Conservation (phyloP, 225 moss, liverwort and hornwort genomes). For the Climacium dendroides region DNA sequence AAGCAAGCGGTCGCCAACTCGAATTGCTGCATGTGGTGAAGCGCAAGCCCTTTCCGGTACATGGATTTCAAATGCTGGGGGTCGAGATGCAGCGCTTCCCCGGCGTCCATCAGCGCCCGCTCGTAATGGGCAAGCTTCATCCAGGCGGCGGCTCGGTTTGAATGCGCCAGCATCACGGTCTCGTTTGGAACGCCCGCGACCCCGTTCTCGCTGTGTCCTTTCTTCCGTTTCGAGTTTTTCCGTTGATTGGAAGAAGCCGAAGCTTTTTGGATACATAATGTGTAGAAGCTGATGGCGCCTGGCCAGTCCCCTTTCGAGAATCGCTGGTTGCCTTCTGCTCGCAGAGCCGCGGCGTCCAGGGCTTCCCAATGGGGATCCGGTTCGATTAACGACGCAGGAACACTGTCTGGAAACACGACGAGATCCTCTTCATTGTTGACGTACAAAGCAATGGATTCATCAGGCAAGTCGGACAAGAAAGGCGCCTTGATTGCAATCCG, state of each 20-base stretch:
- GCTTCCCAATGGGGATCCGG: background rate
- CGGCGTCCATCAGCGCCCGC: constrained; percentile 37
- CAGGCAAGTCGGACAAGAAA: constrained; percentile 39
- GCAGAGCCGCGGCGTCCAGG: constrained; percentile 35
- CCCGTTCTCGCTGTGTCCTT: constrained; percentile 19
- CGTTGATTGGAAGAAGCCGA: background rate
- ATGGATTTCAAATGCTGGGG: constrained; percentile 54
- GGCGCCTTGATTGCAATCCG: constrained; percentile 64
- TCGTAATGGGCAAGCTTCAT: constrained; percentile 47
- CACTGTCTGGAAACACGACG: constrained; percentile 12
- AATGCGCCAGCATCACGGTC: constrained; percentile 65
- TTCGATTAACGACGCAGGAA: background rate
- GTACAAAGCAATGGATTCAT: constrained; percentile 51
- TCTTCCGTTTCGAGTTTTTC: constrained; percentile 23
- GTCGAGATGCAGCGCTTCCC: constrained; percentile 38
- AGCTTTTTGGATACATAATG: constrained; percentile 46
- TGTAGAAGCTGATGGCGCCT: constrained; percentile 53
- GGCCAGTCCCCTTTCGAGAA: constrained; percentile 49
- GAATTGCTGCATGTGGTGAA: constrained; percentile 67
- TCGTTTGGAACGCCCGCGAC: constrained; percentile 16
- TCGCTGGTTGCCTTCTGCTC: constrained; percentile 52
- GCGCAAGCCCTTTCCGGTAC: constrained; percentile 56
- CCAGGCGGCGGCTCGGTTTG: constrained; percentile 73
- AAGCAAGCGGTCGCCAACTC: constrained; percentile 46
- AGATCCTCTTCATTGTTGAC: constrained; percentile 36